Conservation (phyloP, 495 filamentous ascomycete species). For the Penicillium pulvis region DNA sequence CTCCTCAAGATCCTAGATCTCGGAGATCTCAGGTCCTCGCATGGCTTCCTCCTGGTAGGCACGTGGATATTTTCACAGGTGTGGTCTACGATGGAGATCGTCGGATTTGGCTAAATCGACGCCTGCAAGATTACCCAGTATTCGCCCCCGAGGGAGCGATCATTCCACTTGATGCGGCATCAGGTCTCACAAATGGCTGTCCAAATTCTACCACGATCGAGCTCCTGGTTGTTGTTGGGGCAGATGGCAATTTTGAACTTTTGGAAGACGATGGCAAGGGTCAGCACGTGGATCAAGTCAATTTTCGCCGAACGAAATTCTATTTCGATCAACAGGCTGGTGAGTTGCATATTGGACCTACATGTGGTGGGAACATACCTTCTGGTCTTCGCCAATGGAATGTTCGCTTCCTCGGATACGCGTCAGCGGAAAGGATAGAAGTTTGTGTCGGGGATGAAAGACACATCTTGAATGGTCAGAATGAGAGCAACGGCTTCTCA, state of each 20-base stretch:
- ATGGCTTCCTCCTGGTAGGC: constrained; percentile 53
- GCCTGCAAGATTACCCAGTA: constrained; percentile 47
- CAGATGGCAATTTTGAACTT: constrained; percentile 40
- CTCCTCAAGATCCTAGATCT: constrained; percentile 40
- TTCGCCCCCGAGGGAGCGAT: constrained; percentile 57
- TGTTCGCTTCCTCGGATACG: constrained; percentile 16
- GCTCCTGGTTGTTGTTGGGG: constrained; percentile 54
- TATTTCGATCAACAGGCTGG: constrained; percentile 19
- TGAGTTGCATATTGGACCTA: constrained; percentile 20
- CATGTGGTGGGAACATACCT: background rate
- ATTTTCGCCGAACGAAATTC: constrained; percentile 17
- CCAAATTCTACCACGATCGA: constrained; percentile 41
- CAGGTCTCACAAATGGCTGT: constrained; percentile 42
- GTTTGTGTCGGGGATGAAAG: constrained; percentile 1
- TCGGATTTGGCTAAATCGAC: constrained; percentile 45
- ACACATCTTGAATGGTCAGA: background rate
- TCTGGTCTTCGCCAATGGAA: constrained; percentile 13
- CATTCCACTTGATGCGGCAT: constrained; percentile 47
- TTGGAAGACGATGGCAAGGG: constrained; percentile 12
- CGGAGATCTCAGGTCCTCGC: constrained; percentile 40
- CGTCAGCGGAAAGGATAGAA: constrained; percentile 1
- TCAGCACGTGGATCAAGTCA: constrained; percentile 10
- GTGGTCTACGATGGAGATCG: constrained; percentile 56
- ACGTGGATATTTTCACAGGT: constrained; percentile 54
- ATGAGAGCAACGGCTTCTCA: background rate